Evolutionary conservation across 225 moss, liverwort and hornwort species (phyloP), one percentile per base, ranked within the genome.

Genomic region (Rhytidiadelphus loreus): DNA sequence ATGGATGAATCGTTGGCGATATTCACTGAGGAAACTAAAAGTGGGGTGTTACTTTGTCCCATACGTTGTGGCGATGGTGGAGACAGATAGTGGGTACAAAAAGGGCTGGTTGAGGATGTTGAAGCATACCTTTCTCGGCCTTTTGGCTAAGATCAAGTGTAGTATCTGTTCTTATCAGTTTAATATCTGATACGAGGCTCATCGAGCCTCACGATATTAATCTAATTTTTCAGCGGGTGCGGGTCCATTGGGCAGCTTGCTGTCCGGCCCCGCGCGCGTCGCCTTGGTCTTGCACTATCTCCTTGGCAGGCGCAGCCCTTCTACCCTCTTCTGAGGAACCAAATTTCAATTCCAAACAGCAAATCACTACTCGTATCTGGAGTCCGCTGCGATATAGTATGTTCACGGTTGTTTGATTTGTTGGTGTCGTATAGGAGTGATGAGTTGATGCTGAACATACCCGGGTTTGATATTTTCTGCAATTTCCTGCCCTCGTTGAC

Each of bases 101-200:
- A 37, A 60, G 12, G 74, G 32, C 26, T 19, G 29, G 13, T 20
- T 21, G 30, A 69, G 8, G 16, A 1, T 52, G 16, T 4, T 0
- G 1, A 4, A 0, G 15, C 0, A 89, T 91, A 91, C 87, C 92
- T 92, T 92, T 92, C 95, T 95, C 92, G 93, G 93, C 95, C 94
- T 95, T 94, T 92, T 89, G 96, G 94, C 92, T 95, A 91, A 92
- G 91, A 95, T 95, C 91, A 95, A 94, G 94, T 93, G 95, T 92
- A 95, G 93, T 94, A 93, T 94, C 93, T 96, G 95, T 92, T 95
- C 93, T 92, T 94, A 94, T 95, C 92, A 95, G 93, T 91, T 92
- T 89, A 92, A 92, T 95, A 93, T 94, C 92, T 93, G 95, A 92
- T 93, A 95, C 90, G 90, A 91, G 91, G 90, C 64, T 86, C 94